A percentile compares a stretch with the other conserved stretches of the same genome.
These are phyloP conservation scores for Fremontodendron californicum DNA, from an alignment of 345 rosid genomes.

Conservation along the genomic window DNA sequence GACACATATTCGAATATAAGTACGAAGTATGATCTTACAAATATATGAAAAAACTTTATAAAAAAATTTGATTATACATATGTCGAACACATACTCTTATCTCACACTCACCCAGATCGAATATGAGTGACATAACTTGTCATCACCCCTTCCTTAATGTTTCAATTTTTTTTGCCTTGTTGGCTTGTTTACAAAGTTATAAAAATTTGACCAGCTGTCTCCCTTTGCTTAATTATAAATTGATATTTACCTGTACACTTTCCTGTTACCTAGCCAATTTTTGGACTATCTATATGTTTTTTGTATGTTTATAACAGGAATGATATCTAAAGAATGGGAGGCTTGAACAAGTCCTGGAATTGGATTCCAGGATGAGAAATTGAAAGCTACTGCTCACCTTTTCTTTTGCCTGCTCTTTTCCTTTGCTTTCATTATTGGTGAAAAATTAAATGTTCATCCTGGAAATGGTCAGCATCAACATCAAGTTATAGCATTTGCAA, in stretches of 20 bases:
- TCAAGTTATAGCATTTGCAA: background rate
- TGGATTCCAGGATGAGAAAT: too few species aligned
- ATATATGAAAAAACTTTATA: too few species aligned
- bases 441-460: background rate
- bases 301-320: background rate
- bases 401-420: too few species aligned
- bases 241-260: background rate
- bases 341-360: background rate
- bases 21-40: too few species aligned
- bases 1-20: too few species aligned
- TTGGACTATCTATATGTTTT: background rate
- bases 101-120: too few species aligned
- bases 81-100: too few species aligned
- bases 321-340: background rate
- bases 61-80: too few species aligned
- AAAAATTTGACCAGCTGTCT: conserved; percentile 26
- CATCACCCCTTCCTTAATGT: conserved; percentile 14
- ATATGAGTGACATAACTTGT: too few species aligned
- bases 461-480: background rate
- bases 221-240: conserved; percentile 9
- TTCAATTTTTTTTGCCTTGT: background rate
- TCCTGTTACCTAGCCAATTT: background rate
- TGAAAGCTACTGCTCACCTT: too few species aligned
- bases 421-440: too few species aligned
- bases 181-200: conserved; percentile 32